Evolutionary conservation across 1,284 basidiomycete species (phyloP).

Genomic region (Ganoderma meredithae): DNA sequence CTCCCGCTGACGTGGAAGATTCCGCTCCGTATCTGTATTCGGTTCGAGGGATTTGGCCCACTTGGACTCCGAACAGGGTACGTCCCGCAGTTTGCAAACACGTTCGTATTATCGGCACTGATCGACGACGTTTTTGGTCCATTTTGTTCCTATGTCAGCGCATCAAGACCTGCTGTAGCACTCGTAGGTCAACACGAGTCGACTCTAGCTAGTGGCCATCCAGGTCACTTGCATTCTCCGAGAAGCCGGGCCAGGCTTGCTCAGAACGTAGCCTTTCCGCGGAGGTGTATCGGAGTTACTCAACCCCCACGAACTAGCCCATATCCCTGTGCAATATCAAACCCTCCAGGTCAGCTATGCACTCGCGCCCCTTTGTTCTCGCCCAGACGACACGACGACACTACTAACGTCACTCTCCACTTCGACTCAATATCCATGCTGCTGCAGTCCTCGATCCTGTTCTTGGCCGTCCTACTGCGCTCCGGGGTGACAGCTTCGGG

Average conservation of each 20-base stretch:
- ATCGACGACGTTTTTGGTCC: too few relatives aligned
- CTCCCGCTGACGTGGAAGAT: neutral
- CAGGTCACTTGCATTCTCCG: too few relatives aligned
- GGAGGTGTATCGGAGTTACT: neutral
- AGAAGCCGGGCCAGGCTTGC: too few relatives aligned
- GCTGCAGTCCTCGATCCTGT: neutral
- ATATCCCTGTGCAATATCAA: neutral
- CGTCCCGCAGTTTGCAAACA: neutral
- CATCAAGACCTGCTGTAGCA: too few relatives aligned
- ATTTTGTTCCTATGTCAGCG: too few relatives aligned
- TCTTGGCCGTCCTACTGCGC: neutral
- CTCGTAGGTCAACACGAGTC: too few relatives aligned
- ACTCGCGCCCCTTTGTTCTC: neutral
- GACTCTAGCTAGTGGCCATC: too few relatives aligned
- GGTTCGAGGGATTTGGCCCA: neutral
- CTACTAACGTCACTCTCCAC: neutral
- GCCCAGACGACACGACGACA: neutral
- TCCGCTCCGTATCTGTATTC: neutral
- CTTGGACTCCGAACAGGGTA: neutral
- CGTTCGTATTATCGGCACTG: too few relatives aligned
- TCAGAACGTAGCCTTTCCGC: too few relatives aligned
- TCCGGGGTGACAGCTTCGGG: neutral
- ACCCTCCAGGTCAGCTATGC: neutral
- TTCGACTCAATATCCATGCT: neutral
- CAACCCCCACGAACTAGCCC: neutral